Evolutionary conservation across 2,329 filamentous ascomycete species (phyloP).

Genomic region (Cladosporium velox): DNA sequence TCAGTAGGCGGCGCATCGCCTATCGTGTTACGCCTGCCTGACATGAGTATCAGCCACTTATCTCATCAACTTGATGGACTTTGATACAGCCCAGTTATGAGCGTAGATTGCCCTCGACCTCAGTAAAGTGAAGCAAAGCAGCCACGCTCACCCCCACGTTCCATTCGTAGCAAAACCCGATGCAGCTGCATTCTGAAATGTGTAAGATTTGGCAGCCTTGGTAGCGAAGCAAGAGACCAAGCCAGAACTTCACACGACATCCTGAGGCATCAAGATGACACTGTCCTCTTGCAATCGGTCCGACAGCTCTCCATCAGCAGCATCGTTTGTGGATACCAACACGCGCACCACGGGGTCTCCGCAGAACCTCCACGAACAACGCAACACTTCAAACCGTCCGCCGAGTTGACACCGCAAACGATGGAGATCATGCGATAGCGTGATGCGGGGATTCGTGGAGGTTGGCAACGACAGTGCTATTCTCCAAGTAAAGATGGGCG

Average conservation of each 20-base stretch:
- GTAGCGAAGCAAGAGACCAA: not conserved
- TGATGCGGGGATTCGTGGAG: conserved; percentile 10
- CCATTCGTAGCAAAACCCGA: not conserved
- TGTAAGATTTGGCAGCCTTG: not conserved
- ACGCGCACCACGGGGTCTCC: conserved; percentile 8
- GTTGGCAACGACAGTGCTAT: not conserved
- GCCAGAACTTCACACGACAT: not conserved
- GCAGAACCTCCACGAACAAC: conserved; percentile 13
- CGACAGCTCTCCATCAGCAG: not conserved
- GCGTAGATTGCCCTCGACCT: not conserved
- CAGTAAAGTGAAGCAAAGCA: not conserved
- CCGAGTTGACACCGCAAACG: conserved; percentile 20
- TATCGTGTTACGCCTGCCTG: not conserved
- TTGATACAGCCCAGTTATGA: not conserved
- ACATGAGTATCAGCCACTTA: not conserved
- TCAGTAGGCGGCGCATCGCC: not conserved
- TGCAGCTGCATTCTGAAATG: not conserved
- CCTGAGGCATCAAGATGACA: not conserved
- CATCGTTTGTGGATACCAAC: not conserved
- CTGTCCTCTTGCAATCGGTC: conserved; percentile 1
- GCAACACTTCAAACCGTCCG: not conserved
- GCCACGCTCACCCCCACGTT: not conserved
- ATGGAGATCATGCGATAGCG: not conserved
- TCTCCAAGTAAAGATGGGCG: not conserved
- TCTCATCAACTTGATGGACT: not conserved